phyloP scores from a whole-genome alignment of 495 filamentous ascomycete genomes.

The Aspergillus incahuasiensis region DNA sequence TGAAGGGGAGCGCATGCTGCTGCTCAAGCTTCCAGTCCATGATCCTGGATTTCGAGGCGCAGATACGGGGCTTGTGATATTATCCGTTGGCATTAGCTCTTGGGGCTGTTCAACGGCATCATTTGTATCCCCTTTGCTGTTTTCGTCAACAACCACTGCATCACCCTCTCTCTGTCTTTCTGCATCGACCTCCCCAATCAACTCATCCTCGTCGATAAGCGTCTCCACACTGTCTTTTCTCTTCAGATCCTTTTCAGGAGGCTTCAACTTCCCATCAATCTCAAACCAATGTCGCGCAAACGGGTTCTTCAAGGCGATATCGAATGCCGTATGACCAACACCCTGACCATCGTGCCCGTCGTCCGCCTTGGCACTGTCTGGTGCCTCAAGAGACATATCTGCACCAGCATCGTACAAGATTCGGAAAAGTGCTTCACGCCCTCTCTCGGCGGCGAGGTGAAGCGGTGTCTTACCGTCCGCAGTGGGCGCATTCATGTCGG shows the following conservation, averaged over 20 bases:
- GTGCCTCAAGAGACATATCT: conserved; percentile 20
- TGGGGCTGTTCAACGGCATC: not conserved
- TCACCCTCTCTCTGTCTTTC: not conserved
- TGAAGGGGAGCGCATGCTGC: not conserved
- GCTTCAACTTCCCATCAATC: conserved; percentile 16
- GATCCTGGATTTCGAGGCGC: not conserved
- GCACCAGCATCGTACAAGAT: conserved; percentile 28
- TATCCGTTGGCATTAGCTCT: not conserved
- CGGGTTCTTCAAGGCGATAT: conserved; percentile 23
- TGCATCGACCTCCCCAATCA: not conserved
- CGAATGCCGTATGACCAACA: conserved; percentile 21
- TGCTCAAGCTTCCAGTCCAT: not conserved
- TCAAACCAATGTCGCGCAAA: conserved; percentile 24
- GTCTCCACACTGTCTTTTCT: conserved; percentile 20
- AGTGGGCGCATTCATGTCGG: conserved; percentile 26
- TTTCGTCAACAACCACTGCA: not conserved
- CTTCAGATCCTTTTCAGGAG: not conserved
- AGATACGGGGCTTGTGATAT: not conserved
- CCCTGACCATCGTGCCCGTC: not conserved
- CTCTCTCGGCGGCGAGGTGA: conserved; percentile 35
- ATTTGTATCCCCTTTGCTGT: not conserved
- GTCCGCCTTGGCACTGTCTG: conserved; percentile 14
- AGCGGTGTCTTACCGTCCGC: conserved; percentile 32
- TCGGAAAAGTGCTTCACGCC: conserved; percentile 24
- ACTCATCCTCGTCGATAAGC: conserved; percentile 19